Conservation (phyloP, 2,329 filamentous ascomycete species). For the Podosphaera leucotricha region DNA sequence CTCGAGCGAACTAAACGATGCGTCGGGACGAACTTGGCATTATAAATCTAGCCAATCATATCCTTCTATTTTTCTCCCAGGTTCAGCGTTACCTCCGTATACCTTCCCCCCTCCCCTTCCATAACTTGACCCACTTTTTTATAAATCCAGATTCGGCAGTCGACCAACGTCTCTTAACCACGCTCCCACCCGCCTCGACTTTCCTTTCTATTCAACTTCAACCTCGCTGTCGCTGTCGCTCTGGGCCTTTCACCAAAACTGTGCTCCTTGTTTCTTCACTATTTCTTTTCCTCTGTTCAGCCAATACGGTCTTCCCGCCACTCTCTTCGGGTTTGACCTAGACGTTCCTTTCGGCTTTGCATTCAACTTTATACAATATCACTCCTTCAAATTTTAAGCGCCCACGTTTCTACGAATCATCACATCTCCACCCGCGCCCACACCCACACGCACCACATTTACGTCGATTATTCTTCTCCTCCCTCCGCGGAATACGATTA, state of each 20-base stretch:
- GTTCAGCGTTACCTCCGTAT: not conserved
- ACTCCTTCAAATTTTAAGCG: constrained; percentile 15
- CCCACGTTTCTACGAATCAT: not conserved
- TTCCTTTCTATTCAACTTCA: constrained; percentile 2
- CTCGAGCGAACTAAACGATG: not conserved
- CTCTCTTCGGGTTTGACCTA: constrained; percentile 24
- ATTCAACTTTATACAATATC: constrained; percentile 7
- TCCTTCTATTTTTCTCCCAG: not conserved
- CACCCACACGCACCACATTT: not conserved
- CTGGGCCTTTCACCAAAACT: constrained; percentile 1
- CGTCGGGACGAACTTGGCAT: not conserved
- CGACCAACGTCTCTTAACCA: constrained; percentile 1
- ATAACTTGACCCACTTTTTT: not conserved
- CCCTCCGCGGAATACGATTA: not conserved
- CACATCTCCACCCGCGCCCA: not conserved
- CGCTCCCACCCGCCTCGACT: not conserved
- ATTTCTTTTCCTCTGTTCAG: constrained; percentile 12
- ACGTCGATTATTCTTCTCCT: not conserved
- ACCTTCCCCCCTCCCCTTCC: not conserved
- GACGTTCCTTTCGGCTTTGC: constrained; percentile 17
- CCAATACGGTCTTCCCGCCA: constrained; percentile 22
- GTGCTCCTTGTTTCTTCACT: constrained; percentile 11
- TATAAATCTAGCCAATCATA: not conserved
- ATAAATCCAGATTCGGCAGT: not conserved
- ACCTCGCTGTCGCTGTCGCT: constrained; percentile 1